A percentile compares a stretch with the other conserved stretches of the same genome.
These are phyloP conservation scores for Termitomyces sp. DNA, from an alignment of 768 basidiomycete species.

Conservation along the genomic window DNA sequence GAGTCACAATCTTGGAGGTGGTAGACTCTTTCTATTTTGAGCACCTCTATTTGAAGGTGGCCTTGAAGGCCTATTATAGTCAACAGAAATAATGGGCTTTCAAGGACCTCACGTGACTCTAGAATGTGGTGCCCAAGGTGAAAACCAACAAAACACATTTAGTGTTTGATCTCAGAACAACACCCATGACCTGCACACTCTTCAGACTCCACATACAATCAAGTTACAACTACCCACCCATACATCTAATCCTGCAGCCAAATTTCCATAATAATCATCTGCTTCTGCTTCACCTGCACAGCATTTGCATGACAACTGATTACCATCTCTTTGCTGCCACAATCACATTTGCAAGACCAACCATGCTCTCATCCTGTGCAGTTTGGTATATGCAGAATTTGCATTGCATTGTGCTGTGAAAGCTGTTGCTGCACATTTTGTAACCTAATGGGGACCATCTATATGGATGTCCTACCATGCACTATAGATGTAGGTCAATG, in stretches of 20 bases:
- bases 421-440: slow-evolving; percentile 70
- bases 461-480: slow-evolving; percentile 14
- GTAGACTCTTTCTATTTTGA: too few species aligned
- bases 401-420: too few species aligned
- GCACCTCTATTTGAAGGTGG: too few species aligned
- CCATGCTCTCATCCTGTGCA: slow-evolving; percentile 34
- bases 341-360: slow-evolving; percentile 15
- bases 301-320: slow-evolving; percentile 2
- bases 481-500: slow-evolving; percentile 15
- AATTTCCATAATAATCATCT: slow-evolving; percentile 43
- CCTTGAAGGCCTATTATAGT: too few species aligned
- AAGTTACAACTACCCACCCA: background rate
- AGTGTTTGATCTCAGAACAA: too few species aligned
- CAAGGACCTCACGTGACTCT: too few species aligned
- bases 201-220: too few species aligned
- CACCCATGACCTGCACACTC: background rate
- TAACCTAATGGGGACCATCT: slow-evolving; percentile 31
- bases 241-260: slow-evolving; percentile 27
- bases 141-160: too few species aligned
- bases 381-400: slow-evolving; percentile 46
- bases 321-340: background rate
- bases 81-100: too few species aligned
- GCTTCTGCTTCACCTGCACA: slow-evolving; percentile 24
- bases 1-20: too few species aligned
- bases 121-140: too few species aligned